Percentiles rank a stretch among this genome's conserved stretches.
Evolutionary conservation across 176 grass and related monocot species (phyloP).

Genomic region (Eragrostis curvula): DNA sequence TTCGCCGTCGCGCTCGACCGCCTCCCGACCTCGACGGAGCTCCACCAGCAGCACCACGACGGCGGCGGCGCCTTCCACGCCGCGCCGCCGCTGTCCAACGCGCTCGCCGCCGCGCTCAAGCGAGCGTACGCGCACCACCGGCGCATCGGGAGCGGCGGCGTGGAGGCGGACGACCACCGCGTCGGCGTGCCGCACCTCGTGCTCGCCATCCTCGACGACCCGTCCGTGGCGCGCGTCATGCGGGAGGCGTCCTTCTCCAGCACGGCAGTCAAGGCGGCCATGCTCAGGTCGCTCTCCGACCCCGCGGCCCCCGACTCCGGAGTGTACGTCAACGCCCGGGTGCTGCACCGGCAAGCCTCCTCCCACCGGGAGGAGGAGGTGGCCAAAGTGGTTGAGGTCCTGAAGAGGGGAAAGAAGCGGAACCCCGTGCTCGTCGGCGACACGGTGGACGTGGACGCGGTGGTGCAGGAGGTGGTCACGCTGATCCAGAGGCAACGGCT

Average conservation of each 20-base stretch:
- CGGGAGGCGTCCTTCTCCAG: conserved; percentile 89
- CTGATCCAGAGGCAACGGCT: conserved; percentile 60
- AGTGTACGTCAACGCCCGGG: conserved; percentile 45
- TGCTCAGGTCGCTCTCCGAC: conserved; percentile 51
- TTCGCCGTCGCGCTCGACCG: conserved; percentile 88
- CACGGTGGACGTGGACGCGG: conserved; percentile 59
- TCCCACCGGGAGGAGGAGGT: conserved; percentile 58
- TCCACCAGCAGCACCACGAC: conserved; percentile 7
- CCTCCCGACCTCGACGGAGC: conserved; percentile 56
- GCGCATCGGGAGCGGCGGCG: conserved; percentile 49
- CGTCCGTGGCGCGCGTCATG: conserved; percentile 93
- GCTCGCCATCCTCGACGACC: conserved; percentile 87
- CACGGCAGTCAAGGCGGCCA: conserved; percentile 57
- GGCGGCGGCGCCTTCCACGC: not conserved
- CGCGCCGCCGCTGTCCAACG: conserved; percentile 71
- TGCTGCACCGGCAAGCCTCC: conserved; percentile 45
- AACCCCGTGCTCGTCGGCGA: conserved; percentile 89
- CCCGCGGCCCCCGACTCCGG: conserved; percentile 30
- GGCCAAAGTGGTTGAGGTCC: conserved; percentile 62
- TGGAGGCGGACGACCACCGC: conserved; percentile 57
- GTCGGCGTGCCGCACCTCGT: conserved; percentile 79
- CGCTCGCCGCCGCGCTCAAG: conserved; percentile 83
- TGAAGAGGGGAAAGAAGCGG: conserved; percentile 55
- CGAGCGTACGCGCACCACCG: conserved; percentile 88
- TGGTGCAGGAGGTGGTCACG: conserved; percentile 59